A percentile compares a stretch with the other conserved stretches of the same genome.
Evolutionary conservation across 2,329 filamentous ascomycete species (phyloP).

Genomic region (Scleromitrula shiraiana): DNA sequence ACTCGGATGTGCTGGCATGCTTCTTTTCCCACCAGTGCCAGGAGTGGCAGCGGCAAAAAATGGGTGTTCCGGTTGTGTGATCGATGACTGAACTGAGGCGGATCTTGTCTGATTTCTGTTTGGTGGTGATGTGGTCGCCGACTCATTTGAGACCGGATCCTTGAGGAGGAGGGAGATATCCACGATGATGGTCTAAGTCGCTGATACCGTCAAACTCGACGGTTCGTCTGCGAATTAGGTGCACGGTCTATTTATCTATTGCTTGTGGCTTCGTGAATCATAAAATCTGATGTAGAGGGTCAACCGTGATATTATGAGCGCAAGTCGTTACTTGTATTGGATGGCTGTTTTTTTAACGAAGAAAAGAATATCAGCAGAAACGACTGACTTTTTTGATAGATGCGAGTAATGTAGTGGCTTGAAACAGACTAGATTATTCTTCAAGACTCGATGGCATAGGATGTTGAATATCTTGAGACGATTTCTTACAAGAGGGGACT

Average conservation of each 20-base stretch:
- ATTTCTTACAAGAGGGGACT: conserved; percentile 25
- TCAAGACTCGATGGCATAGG: conserved; percentile 16
- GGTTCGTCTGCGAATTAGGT: conserved; percentile 26
- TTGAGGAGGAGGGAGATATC: conserved; percentile 91
- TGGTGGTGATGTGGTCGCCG: conserved; percentile 40
- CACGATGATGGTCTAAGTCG: conserved; percentile 60
- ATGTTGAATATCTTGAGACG: conserved; percentile 27
- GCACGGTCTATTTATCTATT: conserved; percentile 14
- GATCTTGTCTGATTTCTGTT: conserved; percentile 30
- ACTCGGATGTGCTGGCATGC: conserved; percentile 44
- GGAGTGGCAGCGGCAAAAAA: conserved; percentile 20
- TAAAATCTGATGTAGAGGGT: conserved; percentile 12
- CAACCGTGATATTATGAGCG: conserved; percentile 12
- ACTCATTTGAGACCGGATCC: conserved; percentile 65
- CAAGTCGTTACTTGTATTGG: conserved; percentile 12
- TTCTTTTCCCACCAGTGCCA: conserved; percentile 37
- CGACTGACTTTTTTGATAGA: conserved; percentile 16
- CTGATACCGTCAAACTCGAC: conserved; percentile 30
- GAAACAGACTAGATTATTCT: conserved; percentile 23
- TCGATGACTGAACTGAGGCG: conserved; percentile 23
- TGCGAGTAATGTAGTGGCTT: conserved; percentile 20
- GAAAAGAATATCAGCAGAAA: conserved; percentile 15
- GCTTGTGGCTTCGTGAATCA: conserved; percentile 1
- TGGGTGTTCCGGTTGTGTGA: conserved; percentile 18
- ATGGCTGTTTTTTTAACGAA: conserved; percentile 10